A percentile compares a stretch with the other conserved stretches of the same genome.
These are phyloP conservation scores for Penicillium sp. DNA, from an alignment of 2,329 filamentous ascomycete genomes.

Conservation along the genomic window DNA sequence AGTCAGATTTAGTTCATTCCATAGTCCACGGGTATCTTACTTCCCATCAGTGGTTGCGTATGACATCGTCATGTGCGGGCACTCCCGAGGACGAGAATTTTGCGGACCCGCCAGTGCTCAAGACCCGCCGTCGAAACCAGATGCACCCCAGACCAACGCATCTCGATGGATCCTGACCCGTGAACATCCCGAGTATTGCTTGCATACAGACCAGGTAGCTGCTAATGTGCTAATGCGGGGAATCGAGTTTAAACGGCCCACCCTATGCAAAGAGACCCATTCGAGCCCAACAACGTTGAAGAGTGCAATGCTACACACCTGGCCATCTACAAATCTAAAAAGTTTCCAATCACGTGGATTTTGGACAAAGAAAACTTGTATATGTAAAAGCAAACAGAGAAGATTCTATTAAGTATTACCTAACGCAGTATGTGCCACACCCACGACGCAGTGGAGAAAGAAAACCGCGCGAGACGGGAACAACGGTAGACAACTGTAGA, in stretches of 20 bases:
- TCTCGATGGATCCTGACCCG: conserved; percentile 12
- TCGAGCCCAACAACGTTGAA: neutral
- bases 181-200: neutral
- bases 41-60: neutral
- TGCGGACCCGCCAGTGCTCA: neutral
- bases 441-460: conserved; percentile 16
- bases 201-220: conserved; percentile 1
- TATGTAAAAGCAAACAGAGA: conserved; percentile 21
- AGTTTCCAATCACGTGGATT: too few relatives aligned
- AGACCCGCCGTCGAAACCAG: neutral
- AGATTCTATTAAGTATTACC: conserved; percentile 42
- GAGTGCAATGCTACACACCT: too few relatives aligned
- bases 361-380: too few relatives aligned
- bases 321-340: neutral
- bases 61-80: neutral
- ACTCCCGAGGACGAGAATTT: neutral
- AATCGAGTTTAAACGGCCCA: neutral
- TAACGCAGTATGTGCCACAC: conserved; percentile 33
- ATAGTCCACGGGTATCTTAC: neutral
- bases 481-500: conserved; percentile 26
- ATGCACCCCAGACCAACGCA: conserved; percentile 14
- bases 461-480: conserved; percentile 20
- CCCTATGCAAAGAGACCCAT: neutral
- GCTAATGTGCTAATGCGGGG: neutral
- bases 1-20: neutral